Evolutionary conservation across 148 eudicot genomes (phyloP).

Genomic region (Diospyros kaki): DNA sequence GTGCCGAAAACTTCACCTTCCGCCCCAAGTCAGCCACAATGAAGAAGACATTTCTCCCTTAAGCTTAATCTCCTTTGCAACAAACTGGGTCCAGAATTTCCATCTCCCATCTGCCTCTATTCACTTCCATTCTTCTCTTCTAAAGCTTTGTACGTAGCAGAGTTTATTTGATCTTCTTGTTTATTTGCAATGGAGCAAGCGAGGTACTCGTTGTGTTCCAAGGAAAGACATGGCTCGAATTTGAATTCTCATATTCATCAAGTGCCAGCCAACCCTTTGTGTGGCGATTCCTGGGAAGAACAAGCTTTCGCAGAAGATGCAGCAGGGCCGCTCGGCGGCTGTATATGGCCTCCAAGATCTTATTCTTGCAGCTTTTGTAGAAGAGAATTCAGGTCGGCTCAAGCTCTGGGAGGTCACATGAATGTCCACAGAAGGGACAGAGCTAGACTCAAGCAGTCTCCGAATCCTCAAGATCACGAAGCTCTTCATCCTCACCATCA

Average conservation of each 20-base stretch:
- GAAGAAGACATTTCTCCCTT: background rate
- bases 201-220: slow-evolving; percentile 38
- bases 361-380: slow-evolving; percentile 78
- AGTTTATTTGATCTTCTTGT: slow-evolving; percentile 2
- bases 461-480: slow-evolving; percentile 18
- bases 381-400: slow-evolving; percentile 85
- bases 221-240: slow-evolving; percentile 18
- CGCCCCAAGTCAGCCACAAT: slow-evolving; percentile 6
- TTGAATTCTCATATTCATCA: slow-evolving; percentile 19
- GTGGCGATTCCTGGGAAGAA: slow-evolving; percentile 79
- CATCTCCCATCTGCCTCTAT: background rate
- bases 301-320: slow-evolving; percentile 81
- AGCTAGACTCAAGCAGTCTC: slow-evolving; percentile 58
- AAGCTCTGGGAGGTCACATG: slow-evolving; percentile 96
- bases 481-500: slow-evolving; percentile 11
- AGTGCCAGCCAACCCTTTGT: slow-evolving; percentile 5
- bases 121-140: background rate
- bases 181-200: slow-evolving; percentile 38
- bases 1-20: slow-evolving; percentile 34
- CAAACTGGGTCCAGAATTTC: slow-evolving; percentile 9
- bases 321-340: slow-evolving; percentile 66
- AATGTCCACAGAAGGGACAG: slow-evolving; percentile 85
- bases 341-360: slow-evolving; percentile 87
- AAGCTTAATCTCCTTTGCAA: background rate
- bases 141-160: background rate